These are phyloP conservation scores for Cladosporium phlei DNA, from an alignment of 2,329 filamentous ascomycete species.

Conservation along the genomic window DNA sequence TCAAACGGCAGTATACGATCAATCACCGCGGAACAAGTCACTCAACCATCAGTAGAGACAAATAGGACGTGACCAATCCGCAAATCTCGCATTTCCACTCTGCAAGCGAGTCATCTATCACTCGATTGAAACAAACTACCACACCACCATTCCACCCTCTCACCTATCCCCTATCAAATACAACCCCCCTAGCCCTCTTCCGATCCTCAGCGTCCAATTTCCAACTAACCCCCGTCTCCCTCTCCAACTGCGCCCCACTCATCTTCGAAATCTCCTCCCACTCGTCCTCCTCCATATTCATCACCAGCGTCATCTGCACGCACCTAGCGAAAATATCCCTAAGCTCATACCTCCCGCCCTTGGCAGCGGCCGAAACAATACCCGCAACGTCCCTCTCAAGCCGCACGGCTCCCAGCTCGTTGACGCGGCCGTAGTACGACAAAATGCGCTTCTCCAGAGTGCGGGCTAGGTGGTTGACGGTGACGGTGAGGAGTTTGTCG, in stretches of 20 bases:
- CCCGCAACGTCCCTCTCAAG: slow-evolving; percentile 80
- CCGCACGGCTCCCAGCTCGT: slow-evolving; percentile 73
- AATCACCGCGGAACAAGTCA: too few species aligned
- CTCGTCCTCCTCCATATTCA: slow-evolving; percentile 94
- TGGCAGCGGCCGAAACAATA: slow-evolving; percentile 63
- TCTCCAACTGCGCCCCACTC: slow-evolving; percentile 42
- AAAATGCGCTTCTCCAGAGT: slow-evolving; percentile 84
- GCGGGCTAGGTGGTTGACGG: slow-evolving; percentile 68
- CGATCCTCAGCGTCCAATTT: slow-evolving; percentile 69
- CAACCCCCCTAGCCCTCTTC: slow-evolving; percentile 57
- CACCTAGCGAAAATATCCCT: slow-evolving; percentile 72
- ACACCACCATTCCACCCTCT: too few species aligned
- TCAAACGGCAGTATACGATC: too few species aligned
- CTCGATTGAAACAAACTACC: too few species aligned
- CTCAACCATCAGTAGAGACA: too few species aligned
- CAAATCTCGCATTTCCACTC: too few species aligned
- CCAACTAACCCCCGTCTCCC: slow-evolving; percentile 66
- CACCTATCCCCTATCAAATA: slow-evolving; percentile 17
- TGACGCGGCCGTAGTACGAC: slow-evolving; percentile 72
- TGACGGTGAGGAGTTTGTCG: slow-evolving; percentile 67
- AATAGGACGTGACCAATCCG: too few species aligned
- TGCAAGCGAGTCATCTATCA: too few species aligned
- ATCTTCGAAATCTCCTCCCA: slow-evolving; percentile 66
- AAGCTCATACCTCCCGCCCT: slow-evolving; percentile 68
- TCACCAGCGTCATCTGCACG: slow-evolving; percentile 75